Percentiles rank a stretch among this genome's conserved stretches.
phyloP scores from a whole-genome alignment of 371 early-diverging fungal species.

The Gilbertella persicaria region DNA sequence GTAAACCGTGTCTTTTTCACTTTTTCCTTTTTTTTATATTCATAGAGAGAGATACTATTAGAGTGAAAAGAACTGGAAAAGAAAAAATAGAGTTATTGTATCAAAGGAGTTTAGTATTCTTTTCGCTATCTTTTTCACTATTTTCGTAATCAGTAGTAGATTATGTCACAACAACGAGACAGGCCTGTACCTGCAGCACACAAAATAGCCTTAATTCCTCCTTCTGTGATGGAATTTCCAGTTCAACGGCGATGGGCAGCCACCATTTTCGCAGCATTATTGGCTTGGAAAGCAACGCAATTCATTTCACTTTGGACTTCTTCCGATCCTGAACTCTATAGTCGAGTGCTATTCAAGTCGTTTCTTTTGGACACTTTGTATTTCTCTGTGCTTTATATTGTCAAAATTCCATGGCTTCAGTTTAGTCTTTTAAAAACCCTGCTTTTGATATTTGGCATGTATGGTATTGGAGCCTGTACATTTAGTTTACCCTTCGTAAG shows the following conservation, averaged over 20 bases:
- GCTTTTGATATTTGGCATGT: constrained; percentile 12
- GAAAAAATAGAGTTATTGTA: background rate
- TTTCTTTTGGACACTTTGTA: constrained; percentile 31
- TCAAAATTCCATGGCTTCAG: constrained; percentile 53
- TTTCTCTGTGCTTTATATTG: constrained; percentile 33
- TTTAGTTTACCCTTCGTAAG: constrained; percentile 42
- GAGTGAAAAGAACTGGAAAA: too few species aligned
- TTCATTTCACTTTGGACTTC: constrained; percentile 21
- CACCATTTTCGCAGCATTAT: constrained; percentile 33
- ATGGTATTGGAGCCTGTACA: constrained; percentile 21
- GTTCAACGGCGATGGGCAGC: constrained; percentile 46
- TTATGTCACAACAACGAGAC: constrained; percentile 1
- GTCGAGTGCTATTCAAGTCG: constrained; percentile 33
- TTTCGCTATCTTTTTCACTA: background rate
- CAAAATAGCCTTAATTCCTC: constrained; percentile 40
- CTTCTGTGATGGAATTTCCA: constrained; percentile 42
- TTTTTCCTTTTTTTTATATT: background rate
- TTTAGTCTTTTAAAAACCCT: constrained; percentile 36
- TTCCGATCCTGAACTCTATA: constrained; percentile 34
- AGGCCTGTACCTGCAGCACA: constrained; percentile 18
- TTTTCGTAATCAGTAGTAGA: background rate
- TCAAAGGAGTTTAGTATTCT: background rate
- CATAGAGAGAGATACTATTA: too few species aligned
- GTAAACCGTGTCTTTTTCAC: constrained; percentile 5
- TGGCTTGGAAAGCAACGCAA: constrained; percentile 37